Conservation (phyloP, 2,329 filamentous ascomycete species). For the Talaromyces sp. region DNA sequence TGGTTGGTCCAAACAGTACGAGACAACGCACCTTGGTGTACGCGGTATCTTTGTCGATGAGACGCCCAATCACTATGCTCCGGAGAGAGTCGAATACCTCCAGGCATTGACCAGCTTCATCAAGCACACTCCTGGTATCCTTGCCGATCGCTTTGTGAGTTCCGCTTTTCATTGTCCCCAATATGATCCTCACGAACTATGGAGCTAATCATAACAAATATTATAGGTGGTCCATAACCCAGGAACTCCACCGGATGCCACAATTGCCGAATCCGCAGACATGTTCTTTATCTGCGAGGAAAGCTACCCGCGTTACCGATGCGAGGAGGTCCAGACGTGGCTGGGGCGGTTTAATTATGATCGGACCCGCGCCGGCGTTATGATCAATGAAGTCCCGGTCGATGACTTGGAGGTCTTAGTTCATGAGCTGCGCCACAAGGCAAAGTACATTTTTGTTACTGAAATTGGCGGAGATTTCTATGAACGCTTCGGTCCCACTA, state of each 20-base stretch:
- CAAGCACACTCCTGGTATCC: neutral
- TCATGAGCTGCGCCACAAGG: slow-evolving; percentile 1
- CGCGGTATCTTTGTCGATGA: slow-evolving; percentile 5
- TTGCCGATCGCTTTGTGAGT: slow-evolving; percentile 6
- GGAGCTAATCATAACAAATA: too few relatives aligned
- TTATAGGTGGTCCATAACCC: slow-evolving; percentile 4
- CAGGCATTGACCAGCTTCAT: neutral
- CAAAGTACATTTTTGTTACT: slow-evolving; percentile 4
- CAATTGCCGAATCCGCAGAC: slow-evolving; percentile 1
- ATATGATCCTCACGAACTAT: too few relatives aligned
- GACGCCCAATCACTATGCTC: neutral
- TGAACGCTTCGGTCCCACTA: slow-evolving; percentile 3
- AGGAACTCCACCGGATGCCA: slow-evolving; percentile 3
- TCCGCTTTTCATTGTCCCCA: neutral
- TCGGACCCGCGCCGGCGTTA: neutral
- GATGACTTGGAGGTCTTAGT: neutral
- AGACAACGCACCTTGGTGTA: neutral
- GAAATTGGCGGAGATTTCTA: slow-evolving; percentile 5
- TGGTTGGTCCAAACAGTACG: slow-evolving; percentile 1
- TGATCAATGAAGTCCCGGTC: slow-evolving; percentile 3
- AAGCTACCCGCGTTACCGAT: slow-evolving; percentile 5
- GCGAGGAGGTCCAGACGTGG: slow-evolving; percentile 3
- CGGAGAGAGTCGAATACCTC: slow-evolving; percentile 1
- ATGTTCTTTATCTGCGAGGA: slow-evolving; percentile 6
- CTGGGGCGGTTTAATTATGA: slow-evolving; percentile 1